phyloP scores from a whole-genome alignment of 441 rosid species.

The Melastoma candidum region DNA sequence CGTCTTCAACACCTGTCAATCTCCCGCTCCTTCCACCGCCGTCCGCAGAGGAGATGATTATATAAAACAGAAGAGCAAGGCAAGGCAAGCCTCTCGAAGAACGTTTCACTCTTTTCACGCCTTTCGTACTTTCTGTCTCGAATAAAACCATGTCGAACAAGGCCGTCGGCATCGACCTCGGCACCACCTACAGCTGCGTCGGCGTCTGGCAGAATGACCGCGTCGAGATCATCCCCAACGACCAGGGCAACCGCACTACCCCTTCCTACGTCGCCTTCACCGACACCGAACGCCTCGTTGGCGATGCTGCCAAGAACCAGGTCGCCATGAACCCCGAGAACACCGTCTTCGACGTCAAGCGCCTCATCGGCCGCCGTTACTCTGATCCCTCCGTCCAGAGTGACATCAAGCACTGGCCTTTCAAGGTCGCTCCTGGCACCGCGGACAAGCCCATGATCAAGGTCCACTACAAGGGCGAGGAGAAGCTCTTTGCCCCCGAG shows the following conservation, averaged over 20 bases:
- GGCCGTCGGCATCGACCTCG: slow-evolving; percentile 9
- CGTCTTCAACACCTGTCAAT: too few species aligned
- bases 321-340: slow-evolving; percentile 45
- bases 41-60: too few species aligned
- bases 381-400: neutral
- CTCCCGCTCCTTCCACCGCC: too few species aligned
- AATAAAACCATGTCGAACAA: neutral
- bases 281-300: slow-evolving; percentile 40
- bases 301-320: slow-evolving; percentile 58
- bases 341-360: slow-evolving; percentile 2
- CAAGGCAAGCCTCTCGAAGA: too few species aligned
- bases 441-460: too few species aligned
- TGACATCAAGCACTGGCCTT: slow-evolving; percentile 7
- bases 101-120: too few species aligned
- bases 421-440: neutral
- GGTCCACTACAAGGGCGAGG: neutral
- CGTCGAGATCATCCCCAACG: slow-evolving; percentile 9
- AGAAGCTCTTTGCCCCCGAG: too few species aligned
- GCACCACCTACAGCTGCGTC: slow-evolving; percentile 7
- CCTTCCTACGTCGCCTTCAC: slow-evolving; percentile 8
- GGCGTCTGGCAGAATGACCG: slow-evolving; percentile 1
- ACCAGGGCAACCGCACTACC: too few species aligned
- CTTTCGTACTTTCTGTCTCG: too few species aligned
- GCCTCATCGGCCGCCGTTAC: slow-evolving; percentile 5
- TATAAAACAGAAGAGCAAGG: too few species aligned